Evolutionary conservation across 306 rosid genomes (phyloP), one percentile per base, ranked within the genome.

Genomic region (Gastrolobium villosum): DNA sequence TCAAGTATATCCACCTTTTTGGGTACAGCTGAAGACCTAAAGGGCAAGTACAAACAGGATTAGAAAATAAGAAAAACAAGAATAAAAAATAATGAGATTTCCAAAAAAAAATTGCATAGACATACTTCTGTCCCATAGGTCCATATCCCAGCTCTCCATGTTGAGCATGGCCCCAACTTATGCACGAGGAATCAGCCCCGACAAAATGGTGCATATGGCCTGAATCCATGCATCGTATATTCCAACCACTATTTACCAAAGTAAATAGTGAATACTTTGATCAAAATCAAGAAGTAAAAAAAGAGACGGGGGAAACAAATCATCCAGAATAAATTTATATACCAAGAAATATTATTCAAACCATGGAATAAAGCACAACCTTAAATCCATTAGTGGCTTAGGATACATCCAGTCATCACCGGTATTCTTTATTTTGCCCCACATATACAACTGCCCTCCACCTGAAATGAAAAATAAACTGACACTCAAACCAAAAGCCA

Each of bases 381-480:
- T 95, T 86, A 95, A 91, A 86, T 95, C 99, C 97, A 95, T 75
- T 44, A 91, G 94, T 76, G 99, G 99, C 82, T 95, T 93, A 28
- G 99, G 98, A 87, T 95, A 95, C 99, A 95, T 95, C 99, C 97
- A 95, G 81, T 95, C 99, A 85, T 95, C 99, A n/a, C 99, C 99
- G 0, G 92, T 75, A 67, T 41, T 88, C 82, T 95, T 95, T 56
- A 95, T 54, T 89, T 95, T 95, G 20, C 99, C 99, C 99, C 99
- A 95, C 96, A 95, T 91, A 65, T 95, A 95, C 83, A 95, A 71
- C 80, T 95, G 99, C 56, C 99, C 99, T 48, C 99, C 98, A 75
- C 89, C 99, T 95, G 87, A 54, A 83, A 86, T 49, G 68, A 10
- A 43, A 57, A 72, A 71, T 26, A 72, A 75, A 70, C 50, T 30